phyloP scores from a whole-genome alignment of 1,284 basidiomycete species.

The Golubevia sp. region DNA sequence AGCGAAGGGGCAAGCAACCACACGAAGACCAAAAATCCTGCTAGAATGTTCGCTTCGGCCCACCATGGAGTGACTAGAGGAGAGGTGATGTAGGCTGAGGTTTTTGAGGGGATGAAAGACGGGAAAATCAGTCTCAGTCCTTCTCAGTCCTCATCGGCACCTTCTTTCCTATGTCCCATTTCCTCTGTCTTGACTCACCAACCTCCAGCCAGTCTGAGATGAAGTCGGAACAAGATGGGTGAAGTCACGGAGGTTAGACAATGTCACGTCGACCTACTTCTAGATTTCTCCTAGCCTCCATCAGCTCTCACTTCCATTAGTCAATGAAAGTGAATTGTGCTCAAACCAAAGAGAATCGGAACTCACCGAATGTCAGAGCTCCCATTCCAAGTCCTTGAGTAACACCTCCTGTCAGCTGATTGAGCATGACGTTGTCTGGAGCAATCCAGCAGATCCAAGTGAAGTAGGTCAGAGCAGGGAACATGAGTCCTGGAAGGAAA shows the following conservation, averaged over 20 bases:
- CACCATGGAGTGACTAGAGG: constrained; percentile 10
- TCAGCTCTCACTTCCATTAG: too few species aligned
- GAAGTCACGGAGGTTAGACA: too few species aligned
- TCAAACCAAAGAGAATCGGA: constrained; percentile 3
- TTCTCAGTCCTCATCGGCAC: too few species aligned
- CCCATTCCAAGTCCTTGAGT: constrained; percentile 7
- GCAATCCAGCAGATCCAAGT: constrained; percentile 6
- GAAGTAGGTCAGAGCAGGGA: constrained; percentile 17
- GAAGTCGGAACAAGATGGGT: too few species aligned
- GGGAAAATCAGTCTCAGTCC: too few species aligned
- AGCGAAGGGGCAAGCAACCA: constrained; percentile 7
- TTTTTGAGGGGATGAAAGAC: too few species aligned
- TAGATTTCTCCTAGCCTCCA: too few species aligned
- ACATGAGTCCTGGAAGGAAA: constrained; percentile 48
- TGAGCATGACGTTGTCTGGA: constrained; percentile 9
- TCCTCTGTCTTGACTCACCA: too few species aligned
- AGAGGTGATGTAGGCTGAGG: background rate
- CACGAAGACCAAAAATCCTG: constrained; percentile 5
- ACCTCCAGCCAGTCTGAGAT: too few species aligned
- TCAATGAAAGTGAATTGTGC: too few species aligned
- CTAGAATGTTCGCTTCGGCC: constrained; percentile 4
- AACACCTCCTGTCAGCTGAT: constrained; percentile 2
- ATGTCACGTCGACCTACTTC: too few species aligned
- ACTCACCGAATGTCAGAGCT: constrained; percentile 6
- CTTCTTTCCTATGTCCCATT: too few species aligned